A percentile compares a stretch with the other conserved stretches of the same genome.
Conservation (phyloP, 371 early-diverging fungal species). For the Syncephalastrum monosporum region DNA sequence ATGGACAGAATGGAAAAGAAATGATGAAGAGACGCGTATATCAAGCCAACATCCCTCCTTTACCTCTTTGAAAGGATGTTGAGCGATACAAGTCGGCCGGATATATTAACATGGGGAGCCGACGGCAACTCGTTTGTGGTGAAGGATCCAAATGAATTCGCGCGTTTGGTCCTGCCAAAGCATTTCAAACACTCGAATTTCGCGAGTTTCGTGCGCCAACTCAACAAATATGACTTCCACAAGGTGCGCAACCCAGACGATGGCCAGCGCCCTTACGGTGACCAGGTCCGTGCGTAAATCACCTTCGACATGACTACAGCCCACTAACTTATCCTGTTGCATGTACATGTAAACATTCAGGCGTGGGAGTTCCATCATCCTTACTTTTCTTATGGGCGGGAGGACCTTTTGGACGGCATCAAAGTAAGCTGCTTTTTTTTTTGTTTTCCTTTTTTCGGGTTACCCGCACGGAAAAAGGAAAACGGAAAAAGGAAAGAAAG, state of each 20-base stretch:
- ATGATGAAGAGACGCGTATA: not conserved
- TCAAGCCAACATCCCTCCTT: not conserved
- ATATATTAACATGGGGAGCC: slow-evolving; percentile 71
- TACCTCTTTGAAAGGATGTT: slow-evolving; percentile 45
- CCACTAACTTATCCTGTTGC: not conserved
- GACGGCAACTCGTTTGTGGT: slow-evolving; percentile 84
- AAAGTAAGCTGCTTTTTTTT: slow-evolving; percentile 23
- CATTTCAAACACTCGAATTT: slow-evolving; percentile 94
- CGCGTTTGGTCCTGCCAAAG: slow-evolving; percentile 72
- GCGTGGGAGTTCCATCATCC: slow-evolving; percentile 81
- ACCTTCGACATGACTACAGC: not conserved
- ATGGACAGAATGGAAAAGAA: not conserved
- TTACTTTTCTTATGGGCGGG: slow-evolving; percentile 62
- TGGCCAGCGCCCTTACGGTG: slow-evolving; percentile 58
- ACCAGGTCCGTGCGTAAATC: slow-evolving; percentile 48
- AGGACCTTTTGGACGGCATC: slow-evolving; percentile 62
- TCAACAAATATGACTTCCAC: slow-evolving; percentile 94
- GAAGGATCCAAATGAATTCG: slow-evolving; percentile 72
- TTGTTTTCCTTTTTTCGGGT: not conserved
- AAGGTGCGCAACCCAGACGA: slow-evolving; percentile 69
- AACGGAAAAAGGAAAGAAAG: not conserved
- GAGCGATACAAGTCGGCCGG: slow-evolving; percentile 63
- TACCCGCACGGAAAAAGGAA: too few species aligned
- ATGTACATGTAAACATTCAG: slow-evolving; percentile 17
- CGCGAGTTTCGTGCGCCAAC: slow-evolving; percentile 90